Evolutionary conservation across 495 filamentous ascomycete species (phyloP).

Genomic region (Xylaria nigripes): DNA sequence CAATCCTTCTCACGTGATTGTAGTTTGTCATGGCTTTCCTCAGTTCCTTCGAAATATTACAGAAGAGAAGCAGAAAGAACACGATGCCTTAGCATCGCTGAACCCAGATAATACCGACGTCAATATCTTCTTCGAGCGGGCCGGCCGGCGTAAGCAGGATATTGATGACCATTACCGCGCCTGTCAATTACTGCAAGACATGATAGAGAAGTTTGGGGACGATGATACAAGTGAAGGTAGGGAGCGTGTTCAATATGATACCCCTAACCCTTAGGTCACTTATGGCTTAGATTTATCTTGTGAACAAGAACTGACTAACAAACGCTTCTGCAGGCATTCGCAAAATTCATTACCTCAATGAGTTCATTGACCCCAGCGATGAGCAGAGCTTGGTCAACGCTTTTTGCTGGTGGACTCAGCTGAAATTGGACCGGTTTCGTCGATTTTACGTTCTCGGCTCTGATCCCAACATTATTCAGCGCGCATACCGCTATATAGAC

Average conservation of each 20-base stretch:
- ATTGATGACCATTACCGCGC: constrained; percentile 18
- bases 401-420: constrained; percentile 46
- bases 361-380: constrained; percentile 42
- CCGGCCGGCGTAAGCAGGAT: constrained; percentile 12
- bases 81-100: constrained; percentile 12
- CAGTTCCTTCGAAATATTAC: constrained; percentile 35
- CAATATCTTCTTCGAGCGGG: constrained; percentile 7
- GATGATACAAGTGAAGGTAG: constrained; percentile 21
- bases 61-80: constrained; percentile 30
- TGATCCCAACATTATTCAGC: constrained; percentile 18
- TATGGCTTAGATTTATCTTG: neutral
- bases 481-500: constrained; percentile 27
- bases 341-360: constrained; percentile 34
- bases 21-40: constrained; percentile 34
- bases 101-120: constrained; percentile 9
- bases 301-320: neutral
- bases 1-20: constrained; percentile 18
- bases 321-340: constrained; percentile 19
- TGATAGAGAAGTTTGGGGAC: constrained; percentile 18
- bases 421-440: constrained; percentile 38
- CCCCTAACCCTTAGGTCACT: neutral
- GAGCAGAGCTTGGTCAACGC: constrained; percentile 46
- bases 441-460: constrained; percentile 43
- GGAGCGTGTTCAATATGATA: neutral
- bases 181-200: constrained; percentile 17